phyloP scores from a whole-genome alignment of 2,329 filamentous ascomycete species.

The Sarocladium brachiariae region DNA sequence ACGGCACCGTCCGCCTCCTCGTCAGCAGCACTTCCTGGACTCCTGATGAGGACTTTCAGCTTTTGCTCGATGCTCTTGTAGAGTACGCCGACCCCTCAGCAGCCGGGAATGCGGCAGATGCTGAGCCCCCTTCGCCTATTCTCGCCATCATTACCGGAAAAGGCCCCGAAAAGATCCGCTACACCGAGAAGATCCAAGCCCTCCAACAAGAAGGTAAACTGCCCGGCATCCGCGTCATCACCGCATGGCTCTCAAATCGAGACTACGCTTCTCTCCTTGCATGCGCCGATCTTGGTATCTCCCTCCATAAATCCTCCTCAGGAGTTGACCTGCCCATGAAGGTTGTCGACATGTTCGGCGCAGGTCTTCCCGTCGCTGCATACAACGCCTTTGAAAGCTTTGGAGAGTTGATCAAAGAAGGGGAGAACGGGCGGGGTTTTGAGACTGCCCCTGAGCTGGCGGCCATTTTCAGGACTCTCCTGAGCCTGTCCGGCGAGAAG shows the following conservation, averaged over 20 bases:
- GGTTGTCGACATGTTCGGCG: conserved; percentile 97
- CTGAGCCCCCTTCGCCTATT: conserved; percentile 50
- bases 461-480: conserved; percentile 55
- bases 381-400: conserved; percentile 85
- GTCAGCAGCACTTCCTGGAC: conserved; percentile 98
- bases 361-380: conserved; percentile 81
- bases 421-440: conserved; percentile 81
- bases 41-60: conserved; percentile 85
- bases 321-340: conserved; percentile 98
- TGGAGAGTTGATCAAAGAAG: conserved; percentile 81
- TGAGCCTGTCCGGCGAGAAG: conserved; percentile 41
- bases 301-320: conserved; percentile 85
- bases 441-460: conserved; percentile 61
- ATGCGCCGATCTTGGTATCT: conserved; percentile 82
- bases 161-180: conserved; percentile 74
- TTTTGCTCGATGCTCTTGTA: conserved; percentile 78
- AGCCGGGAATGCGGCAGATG: conserved; percentile 31
- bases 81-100: conserved; percentile 53
- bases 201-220: conserved; percentile 59
- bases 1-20: conserved; percentile 58
- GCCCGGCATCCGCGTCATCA: conserved; percentile 62
- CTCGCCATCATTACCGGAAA: conserved; percentile 91
- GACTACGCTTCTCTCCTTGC: conserved; percentile 83
- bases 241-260: conserved; percentile 75
- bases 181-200: conserved; percentile 57